Conservation (phyloP, 2,329 filamentous ascomycete species). For the Apiospora saccharicola region DNA sequence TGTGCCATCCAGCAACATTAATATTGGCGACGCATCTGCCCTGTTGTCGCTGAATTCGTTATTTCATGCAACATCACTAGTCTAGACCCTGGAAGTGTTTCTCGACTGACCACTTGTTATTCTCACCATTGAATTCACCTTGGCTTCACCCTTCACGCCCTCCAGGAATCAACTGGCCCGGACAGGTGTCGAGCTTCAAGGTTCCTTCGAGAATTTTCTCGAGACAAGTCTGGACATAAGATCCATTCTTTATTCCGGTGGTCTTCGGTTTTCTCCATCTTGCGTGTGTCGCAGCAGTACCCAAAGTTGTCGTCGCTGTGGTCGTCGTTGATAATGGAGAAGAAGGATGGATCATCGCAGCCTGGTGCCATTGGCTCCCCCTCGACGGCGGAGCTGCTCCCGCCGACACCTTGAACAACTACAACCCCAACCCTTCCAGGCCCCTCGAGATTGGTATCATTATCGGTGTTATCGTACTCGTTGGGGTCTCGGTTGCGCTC, state of each 20-base stretch:
- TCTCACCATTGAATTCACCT: background rate
- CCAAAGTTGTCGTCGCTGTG: background rate
- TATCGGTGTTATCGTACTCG: slow-evolving; percentile 35
- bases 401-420: slow-evolving; percentile 12
- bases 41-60: background rate
- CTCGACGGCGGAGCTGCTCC: background rate
- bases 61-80: background rate
- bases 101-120: background rate
- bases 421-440: slow-evolving; percentile 22
- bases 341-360: background rate
- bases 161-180: background rate
- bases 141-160: background rate
- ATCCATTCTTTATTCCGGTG: background rate
- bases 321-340: background rate
- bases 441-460: slow-evolving; percentile 41
- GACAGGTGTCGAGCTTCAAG: background rate
- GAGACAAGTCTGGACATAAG: background rate
- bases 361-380: background rate
- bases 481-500: slow-evolving; percentile 35
- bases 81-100: background rate
- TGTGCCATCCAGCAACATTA: background rate
- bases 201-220: background rate
- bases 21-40: background rate
- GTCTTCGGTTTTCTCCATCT: background rate
- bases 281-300: background rate